Percentiles rank a stretch among this genome's conserved stretches.
Conservation (phyloP, 2,329 filamentous ascomycete genomes). For the Chlorencoelia australis region DNA sequence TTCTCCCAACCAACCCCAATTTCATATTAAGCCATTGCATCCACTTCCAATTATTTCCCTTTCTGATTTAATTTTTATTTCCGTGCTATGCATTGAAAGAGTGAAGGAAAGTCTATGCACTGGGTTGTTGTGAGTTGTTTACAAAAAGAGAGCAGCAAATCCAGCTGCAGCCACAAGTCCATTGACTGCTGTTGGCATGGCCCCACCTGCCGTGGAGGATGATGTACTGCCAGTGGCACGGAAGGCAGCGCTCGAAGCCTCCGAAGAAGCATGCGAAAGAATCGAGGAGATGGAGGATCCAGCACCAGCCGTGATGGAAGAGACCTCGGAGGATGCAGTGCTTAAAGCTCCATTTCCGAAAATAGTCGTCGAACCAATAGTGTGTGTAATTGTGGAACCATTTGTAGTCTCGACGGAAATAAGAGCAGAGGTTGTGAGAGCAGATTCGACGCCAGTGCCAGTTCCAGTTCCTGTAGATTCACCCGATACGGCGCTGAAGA, state of each 20-base stretch:
- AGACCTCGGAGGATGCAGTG: constrained; percentile 16
- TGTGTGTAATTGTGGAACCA: constrained; percentile 11
- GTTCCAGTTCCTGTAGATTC: constrained; percentile 3
- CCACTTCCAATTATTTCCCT: too few relatives aligned
- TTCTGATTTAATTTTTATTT: too few relatives aligned
- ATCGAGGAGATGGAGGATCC: constrained; percentile 15
- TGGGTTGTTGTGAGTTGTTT: too few relatives aligned
- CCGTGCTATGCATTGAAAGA: too few relatives aligned
- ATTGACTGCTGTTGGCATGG: constrained; percentile 12
- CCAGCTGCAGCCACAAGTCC: constrained; percentile 23
- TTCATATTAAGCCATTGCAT: too few relatives aligned
- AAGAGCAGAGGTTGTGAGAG: constrained; percentile 10
- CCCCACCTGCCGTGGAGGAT: constrained; percentile 2
- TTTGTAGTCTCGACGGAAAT: constrained; percentile 11
- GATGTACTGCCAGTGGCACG: constrained; percentile 5
- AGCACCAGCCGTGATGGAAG: constrained; percentile 14
- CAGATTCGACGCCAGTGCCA: constrained; percentile 6
- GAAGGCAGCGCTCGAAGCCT: constrained; percentile 17
- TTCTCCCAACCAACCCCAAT: too few relatives aligned
- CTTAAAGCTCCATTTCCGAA: constrained; percentile 5
- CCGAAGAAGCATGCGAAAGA: constrained; percentile 4
- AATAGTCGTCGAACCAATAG: constrained; percentile 17
- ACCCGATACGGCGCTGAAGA: constrained; percentile 13
- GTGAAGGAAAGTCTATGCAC: too few relatives aligned
- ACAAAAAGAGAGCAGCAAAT: constrained; percentile 25